Evolutionary conservation across 129 eudicot species (phyloP), one percentile per base, ranked within the genome.

Genomic region (Cynara cardunculus): DNA sequence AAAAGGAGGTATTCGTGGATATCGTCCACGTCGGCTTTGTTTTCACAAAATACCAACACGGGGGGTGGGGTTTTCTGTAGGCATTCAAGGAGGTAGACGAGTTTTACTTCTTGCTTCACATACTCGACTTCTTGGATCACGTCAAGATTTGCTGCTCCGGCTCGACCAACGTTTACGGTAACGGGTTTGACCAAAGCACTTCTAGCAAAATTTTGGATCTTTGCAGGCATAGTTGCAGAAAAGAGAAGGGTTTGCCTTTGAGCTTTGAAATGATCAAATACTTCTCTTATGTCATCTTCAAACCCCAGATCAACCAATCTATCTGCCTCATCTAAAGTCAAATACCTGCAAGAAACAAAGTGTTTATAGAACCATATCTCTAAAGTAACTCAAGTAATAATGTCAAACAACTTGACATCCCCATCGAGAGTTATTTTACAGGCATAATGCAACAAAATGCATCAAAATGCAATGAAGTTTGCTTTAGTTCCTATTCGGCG

Each of bases 41-140:
- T 91, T 87, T 91, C 97, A 18, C 97, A 91, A 34, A 91, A 89
- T n/a, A 94, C 85, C 26, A 91, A 27, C 2, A 94, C 95, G 0
- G 98, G 98, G 2, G 95, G 98, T 3, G 97, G 87, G 37, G 98
- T 94, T 70, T 91, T 91, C 37, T 89, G 95, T 22, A 94, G 64
- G 80, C 95, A 94, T 72, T 94, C 97, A 0, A 94, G 97, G 74
- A 94, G 97, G 87, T 91, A 89, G 6, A 88, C 93, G 11, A 94
- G 84, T 68, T 94, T 94, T 0, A 88, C 97, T 31, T 91, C 98
- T 68, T 91, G 98, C 70, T 94, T 91, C 31, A 94, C 98, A 11
- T 94, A 94, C 71, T 94, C 95, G 13, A 94, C 95, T 86, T 94
- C 94, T 85, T 93, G 97, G 71, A 93, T 89, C 19, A 93, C 98